Percentiles rank a stretch among this genome's conserved stretches.
phyloP scores from a whole-genome alignment of 2,329 filamentous ascomycete genomes.

The Fusarium hainanense region DNA sequence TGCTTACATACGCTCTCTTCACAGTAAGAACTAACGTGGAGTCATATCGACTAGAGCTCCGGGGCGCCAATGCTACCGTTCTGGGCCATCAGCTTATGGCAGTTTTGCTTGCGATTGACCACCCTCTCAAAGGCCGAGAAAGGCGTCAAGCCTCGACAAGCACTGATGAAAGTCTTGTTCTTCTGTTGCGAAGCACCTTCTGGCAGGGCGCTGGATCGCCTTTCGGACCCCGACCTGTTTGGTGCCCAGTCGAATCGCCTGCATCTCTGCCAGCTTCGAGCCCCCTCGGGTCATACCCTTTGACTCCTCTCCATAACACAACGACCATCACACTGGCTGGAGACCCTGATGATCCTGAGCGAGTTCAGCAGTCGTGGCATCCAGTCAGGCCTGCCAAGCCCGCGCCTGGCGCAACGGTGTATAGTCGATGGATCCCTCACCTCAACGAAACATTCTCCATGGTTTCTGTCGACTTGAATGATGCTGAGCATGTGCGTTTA shows the following conservation, averaged over 20 bases:
- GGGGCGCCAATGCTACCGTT: constrained; percentile 51
- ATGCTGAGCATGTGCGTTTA: constrained; percentile 72
- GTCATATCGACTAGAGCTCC: constrained; percentile 59
- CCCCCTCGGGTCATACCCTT: constrained; percentile 59
- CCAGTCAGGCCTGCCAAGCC: constrained; percentile 79
- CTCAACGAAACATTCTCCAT: constrained; percentile 81
- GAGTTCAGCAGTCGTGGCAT: constrained; percentile 69
- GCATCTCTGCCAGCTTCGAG: constrained; percentile 50
- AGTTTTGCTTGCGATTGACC: constrained; percentile 62
- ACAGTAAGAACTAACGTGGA: constrained; percentile 62
- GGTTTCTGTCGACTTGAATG: constrained; percentile 75
- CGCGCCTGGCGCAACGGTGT: constrained; percentile 74
- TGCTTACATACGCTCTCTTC: constrained; percentile 64
- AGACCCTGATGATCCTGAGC: constrained; percentile 55
- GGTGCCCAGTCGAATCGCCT: constrained; percentile 63
- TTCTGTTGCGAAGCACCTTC: constrained; percentile 67
- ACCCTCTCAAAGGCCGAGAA: constrained; percentile 55
- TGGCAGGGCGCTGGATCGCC: constrained; percentile 78
- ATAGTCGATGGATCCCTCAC: constrained; percentile 83
- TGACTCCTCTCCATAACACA: constrained; percentile 61
- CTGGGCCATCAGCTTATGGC: constrained; percentile 57
- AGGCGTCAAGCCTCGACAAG: constrained; percentile 38
- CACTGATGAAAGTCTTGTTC: constrained; percentile 49
- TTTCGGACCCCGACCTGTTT: constrained; percentile 71
- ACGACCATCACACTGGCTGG: constrained; percentile 53